Evolutionary conservation across 2,329 filamentous ascomycete species (phyloP), one percentile per base, ranked within the genome.

Genomic region (Colletotrichum tabaci): DNA sequence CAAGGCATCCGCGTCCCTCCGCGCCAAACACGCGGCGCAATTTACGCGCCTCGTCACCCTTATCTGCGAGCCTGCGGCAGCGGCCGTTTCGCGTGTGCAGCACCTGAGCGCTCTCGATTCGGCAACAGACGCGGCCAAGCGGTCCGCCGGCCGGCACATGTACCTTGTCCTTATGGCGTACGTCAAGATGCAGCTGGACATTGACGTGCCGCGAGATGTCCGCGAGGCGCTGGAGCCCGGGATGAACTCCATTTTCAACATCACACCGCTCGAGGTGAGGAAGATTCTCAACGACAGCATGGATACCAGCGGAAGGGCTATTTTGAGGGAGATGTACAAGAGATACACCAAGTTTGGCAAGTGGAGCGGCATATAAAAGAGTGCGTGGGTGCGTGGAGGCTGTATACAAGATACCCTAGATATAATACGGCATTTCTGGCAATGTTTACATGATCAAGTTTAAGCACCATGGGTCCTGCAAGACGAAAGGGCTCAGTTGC

Each of bases 301-400:
- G 80, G 90, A 92, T 77, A 83, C 81, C 4, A 88, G 86, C 74
- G 90, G 89, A 8, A 82, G 90, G 72, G 89, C 87, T 0, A 85
- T 92, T 38, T 84, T 91, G 78, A 84, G 84, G 74, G 86, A 87
- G 71, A 82, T 91, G 83, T 91, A 87, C 73, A 88, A 85, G 76
- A 83, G 87, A 78, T 92, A 90, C 77, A 84, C 84, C 77, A 89
- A 86, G 80, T 91, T 91, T 82, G 89, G 89, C 52, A 91, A 90
- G 82, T 91, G 90, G 89, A 89, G 81, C 62, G 89, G 88, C 44
- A 84, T 90, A 30, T 90, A 83, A 74, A 62, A 35, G 16, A 12
- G 23, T 10, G 23, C 8, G 15, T 16, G 8, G 40, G 44, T 42
- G 21, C 13, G 13, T 44, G 47, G 26, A 49, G 57, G 46, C 40